Evolutionary conservation across 805 yeast species (phyloP).

Genomic region (Peterozyma toletana): DNA sequence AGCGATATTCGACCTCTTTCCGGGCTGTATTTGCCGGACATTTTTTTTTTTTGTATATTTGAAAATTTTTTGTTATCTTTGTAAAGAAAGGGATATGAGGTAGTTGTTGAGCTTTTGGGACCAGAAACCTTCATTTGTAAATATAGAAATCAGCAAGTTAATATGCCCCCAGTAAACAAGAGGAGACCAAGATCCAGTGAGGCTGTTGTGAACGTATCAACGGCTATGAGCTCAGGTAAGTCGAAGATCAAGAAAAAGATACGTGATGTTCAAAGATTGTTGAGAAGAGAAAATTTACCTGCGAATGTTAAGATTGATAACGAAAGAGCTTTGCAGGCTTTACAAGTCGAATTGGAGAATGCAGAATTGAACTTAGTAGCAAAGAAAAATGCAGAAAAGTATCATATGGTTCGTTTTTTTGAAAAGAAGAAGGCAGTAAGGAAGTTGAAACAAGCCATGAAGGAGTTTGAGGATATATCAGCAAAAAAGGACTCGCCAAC

Average conservation of each 20-base stretch:
- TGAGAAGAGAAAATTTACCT: constrained; percentile 50
- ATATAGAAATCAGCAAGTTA: too few species aligned
- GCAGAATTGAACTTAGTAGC: constrained; percentile 31
- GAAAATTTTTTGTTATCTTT: too few species aligned
- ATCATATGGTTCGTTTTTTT: constrained; percentile 90
- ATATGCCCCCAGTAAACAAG: too few species aligned
- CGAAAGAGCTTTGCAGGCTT: constrained; percentile 37
- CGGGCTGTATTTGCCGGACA: too few species aligned
- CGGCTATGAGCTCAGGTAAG: constrained; percentile 13
- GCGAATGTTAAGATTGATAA: constrained; percentile 45
- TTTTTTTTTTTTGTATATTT: too few species aligned
- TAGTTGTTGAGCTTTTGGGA: too few species aligned
- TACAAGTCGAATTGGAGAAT: constrained; percentile 36
- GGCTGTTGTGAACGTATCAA: not conserved
- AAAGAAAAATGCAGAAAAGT: constrained; percentile 50
- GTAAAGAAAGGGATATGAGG: too few species aligned
- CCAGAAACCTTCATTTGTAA: too few species aligned
- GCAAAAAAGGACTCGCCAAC: constrained; percentile 10
- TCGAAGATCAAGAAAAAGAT: constrained; percentile 75
- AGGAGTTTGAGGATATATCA: constrained; percentile 22
- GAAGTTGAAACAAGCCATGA: constrained; percentile 48
- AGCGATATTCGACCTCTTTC: too few species aligned
- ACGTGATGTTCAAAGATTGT: constrained; percentile 73
- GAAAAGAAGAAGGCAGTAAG: constrained; percentile 83
- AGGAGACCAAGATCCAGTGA: not conserved